phyloP scores from a whole-genome alignment of 352 stramenopile species.

The Vaucheria bursata region DNA sequence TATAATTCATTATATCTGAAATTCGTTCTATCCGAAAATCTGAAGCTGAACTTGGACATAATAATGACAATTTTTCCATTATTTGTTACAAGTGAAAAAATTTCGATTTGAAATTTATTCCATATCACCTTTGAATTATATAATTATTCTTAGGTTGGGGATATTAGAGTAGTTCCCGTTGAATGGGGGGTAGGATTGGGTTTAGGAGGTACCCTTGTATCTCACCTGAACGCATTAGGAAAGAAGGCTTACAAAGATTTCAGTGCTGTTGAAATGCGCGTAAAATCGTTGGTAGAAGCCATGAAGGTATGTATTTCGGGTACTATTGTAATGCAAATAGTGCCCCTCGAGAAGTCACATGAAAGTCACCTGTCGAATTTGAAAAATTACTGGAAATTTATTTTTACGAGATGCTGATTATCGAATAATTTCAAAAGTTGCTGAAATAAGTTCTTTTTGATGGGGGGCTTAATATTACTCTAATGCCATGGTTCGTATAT shows the following conservation, averaged over 20 bases:
- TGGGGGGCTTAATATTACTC: too few relatives aligned
- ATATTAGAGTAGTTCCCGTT: not conserved
- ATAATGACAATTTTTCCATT: too few relatives aligned
- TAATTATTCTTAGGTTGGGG: not conserved
- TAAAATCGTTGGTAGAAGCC: not conserved
- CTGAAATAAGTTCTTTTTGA: too few relatives aligned
- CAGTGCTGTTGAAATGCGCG: not conserved
- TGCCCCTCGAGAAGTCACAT: not conserved
- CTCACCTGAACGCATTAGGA: not conserved
- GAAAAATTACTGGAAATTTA: not conserved
- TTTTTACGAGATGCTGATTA: too few relatives aligned
- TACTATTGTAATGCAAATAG: not conserved
- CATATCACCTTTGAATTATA: too few relatives aligned
- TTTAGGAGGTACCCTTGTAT: not conserved
- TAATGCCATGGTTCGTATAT: not conserved
- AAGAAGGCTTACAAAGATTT: not conserved
- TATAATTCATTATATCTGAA: too few relatives aligned
- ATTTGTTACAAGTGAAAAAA: too few relatives aligned
- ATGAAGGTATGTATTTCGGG: not conserved
- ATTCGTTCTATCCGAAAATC: too few relatives aligned
- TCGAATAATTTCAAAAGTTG: not conserved
- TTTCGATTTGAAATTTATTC: too few relatives aligned
- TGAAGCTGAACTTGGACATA: too few relatives aligned
- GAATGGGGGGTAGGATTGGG: not conserved
- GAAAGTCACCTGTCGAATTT: not conserved